Evolutionary conservation across 2,329 filamentous ascomycete genomes (phyloP).

Genomic region (Microthyrium microscopicum): DNA sequence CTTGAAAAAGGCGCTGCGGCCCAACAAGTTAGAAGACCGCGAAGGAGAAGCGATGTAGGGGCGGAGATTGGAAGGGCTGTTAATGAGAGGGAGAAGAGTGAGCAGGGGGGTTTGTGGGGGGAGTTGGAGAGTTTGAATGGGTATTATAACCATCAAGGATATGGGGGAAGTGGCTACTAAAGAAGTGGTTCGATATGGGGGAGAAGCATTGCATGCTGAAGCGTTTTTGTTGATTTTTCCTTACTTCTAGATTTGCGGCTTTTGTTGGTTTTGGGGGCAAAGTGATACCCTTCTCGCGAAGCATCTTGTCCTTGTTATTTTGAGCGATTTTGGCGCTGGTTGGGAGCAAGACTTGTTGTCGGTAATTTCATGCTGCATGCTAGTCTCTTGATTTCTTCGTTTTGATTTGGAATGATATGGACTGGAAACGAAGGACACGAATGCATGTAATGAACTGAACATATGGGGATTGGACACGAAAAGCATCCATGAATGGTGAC

Average conservation of each 20-base stretch:
- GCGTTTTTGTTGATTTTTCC: neutral
- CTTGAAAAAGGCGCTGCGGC: too few species aligned
- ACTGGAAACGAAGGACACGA: too few species aligned
- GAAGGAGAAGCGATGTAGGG: slow-evolving; percentile 4
- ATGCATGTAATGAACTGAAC: too few species aligned
- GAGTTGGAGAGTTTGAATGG: neutral
- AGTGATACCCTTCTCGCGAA: neutral
- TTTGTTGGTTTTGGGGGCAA: neutral
- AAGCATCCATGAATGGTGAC: too few species aligned
- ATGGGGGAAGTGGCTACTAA: slow-evolving; percentile 1
- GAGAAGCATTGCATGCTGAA: neutral
- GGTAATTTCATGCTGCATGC: too few species aligned
- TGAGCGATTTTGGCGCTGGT: neutral
- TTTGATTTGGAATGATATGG: too few species aligned
- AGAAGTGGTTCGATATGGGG: neutral
- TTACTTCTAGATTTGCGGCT: neutral
- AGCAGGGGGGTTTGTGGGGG: neutral
- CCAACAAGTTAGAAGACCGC: too few species aligned
- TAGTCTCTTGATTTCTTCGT: too few species aligned
- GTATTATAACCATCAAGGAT: neutral
- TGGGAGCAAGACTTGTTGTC: slow-evolving; percentile 1
- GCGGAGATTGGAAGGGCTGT: neutral
- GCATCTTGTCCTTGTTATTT: slow-evolving; percentile 8
- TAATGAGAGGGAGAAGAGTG: neutral
- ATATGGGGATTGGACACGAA: too few species aligned